These are phyloP conservation scores for Phialophora macrospora DNA, from an alignment of 2,329 filamentous ascomycete species.

Conservation along the genomic window DNA sequence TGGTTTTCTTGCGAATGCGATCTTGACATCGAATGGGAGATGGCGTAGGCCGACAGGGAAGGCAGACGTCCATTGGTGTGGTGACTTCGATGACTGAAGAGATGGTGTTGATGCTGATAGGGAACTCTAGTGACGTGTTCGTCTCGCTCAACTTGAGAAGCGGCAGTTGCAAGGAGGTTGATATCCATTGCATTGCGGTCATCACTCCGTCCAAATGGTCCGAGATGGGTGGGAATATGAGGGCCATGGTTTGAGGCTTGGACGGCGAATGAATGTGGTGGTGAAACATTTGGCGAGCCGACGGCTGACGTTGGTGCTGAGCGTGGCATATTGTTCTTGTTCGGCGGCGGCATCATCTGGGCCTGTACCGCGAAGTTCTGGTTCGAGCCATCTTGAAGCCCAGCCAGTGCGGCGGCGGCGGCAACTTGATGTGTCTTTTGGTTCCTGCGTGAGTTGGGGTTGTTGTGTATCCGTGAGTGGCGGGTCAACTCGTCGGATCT, in stretches of 20 bases:
- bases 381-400: conserved; percentile 57
- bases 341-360: conserved; percentile 78
- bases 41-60: conserved; percentile 76
- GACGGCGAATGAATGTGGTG: conserved; percentile 78
- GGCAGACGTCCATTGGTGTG: conserved; percentile 66
- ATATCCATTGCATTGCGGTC: conserved; percentile 64
- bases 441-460: conserved; percentile 91
- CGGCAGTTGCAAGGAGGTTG: conserved; percentile 71
- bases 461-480: conserved; percentile 98
- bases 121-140: conserved; percentile 52
- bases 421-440: conserved; percentile 76
- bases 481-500: conserved; percentile 95
- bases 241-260: conserved; percentile 59
- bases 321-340: conserved; percentile 76
- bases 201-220: conserved; percentile 58
- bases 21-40: conserved; percentile 83
- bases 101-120: conserved; percentile 55
- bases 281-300: conserved; percentile 93
- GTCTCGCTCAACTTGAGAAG: conserved; percentile 69
- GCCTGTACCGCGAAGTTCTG: conserved; percentile 50
- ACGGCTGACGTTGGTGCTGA: conserved; percentile 86
- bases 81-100: conserved; percentile 53
- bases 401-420: conserved; percentile 60
- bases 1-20: conserved; percentile 68
- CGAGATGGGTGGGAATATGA: conserved; percentile 45